Evolutionary conservation across 108 stramenopile genomes (phyloP).

Genomic region (Nitzschia inconspicua): DNA sequence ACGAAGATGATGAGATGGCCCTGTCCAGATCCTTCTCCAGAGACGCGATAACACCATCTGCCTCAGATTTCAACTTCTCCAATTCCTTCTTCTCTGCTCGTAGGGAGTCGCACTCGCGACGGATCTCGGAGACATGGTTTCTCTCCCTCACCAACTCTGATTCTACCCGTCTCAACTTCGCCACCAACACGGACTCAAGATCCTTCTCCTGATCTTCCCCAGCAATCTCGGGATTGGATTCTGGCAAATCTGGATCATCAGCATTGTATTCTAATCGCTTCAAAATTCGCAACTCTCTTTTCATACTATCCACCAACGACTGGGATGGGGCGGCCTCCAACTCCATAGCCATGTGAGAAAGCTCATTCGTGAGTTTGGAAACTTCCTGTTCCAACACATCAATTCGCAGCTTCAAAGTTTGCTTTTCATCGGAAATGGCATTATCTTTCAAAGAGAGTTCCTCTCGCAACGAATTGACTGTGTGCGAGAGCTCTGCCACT

Average conservation of each 20-base stretch:
- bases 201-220: constrained; percentile 61
- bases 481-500: constrained; percentile 60
- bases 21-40: constrained; percentile 77
- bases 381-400: constrained; percentile 58
- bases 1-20: constrained; percentile 53
- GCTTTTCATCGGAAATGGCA: constrained; percentile 37
- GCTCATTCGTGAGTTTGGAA: constrained; percentile 26
- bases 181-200: constrained; percentile 80
- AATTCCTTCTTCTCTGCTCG: constrained; percentile 35
- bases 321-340: constrained; percentile 68
- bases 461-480: constrained; percentile 72
- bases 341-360: constrained; percentile 51
- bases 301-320: constrained; percentile 73
- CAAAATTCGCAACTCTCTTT: constrained; percentile 76
- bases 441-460: constrained; percentile 66
- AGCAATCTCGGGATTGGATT: constrained; percentile 72
- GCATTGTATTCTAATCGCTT: constrained; percentile 87
- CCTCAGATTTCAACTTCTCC: constrained; percentile 53
- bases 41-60: constrained; percentile 61
- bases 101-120: constrained; percentile 39
- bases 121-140: constrained; percentile 42
- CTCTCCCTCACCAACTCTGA: constrained; percentile 83
- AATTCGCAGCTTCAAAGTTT: constrained; percentile 38
- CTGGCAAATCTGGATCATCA: constrained; percentile 63
- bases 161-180: constrained; percentile 74